Conservation (phyloP, 176 grass and related monocot genomes). For the Phyllostachys edulis region DNA sequence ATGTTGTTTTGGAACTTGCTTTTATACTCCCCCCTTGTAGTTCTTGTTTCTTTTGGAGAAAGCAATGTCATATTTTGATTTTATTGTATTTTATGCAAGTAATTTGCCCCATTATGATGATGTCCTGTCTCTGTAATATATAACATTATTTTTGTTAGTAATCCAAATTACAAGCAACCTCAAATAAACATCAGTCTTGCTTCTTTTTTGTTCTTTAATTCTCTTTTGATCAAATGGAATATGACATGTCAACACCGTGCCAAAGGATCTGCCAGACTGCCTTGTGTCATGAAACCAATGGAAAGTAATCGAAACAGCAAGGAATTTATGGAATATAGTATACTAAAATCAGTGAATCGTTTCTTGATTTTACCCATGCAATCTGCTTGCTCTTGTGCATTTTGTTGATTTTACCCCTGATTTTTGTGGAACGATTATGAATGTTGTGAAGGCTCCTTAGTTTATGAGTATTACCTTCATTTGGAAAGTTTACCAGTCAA, state of each 20-base stretch:
- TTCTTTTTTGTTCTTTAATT: neutral
- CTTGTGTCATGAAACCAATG: neutral
- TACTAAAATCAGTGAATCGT: neutral
- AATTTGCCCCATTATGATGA: slow-evolving; percentile 1
- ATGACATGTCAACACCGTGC: neutral
- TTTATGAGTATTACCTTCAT: neutral
- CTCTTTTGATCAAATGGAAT: neutral
- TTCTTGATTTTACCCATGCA: neutral
- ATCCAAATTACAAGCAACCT: neutral
- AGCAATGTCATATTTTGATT: neutral
- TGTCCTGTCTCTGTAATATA: neutral
- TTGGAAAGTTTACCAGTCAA: neutral
- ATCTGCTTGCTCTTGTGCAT: neutral
- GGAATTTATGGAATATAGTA: neutral
- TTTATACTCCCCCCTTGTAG: neutral
- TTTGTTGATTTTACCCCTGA: neutral
- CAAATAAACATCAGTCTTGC: neutral
- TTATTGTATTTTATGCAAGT: slow-evolving; percentile 7
- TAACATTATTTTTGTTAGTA: neutral
- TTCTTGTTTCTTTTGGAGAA: neutral
- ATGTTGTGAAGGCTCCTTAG: neutral
- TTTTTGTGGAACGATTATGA: neutral
- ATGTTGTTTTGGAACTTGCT: neutral
- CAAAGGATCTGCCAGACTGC: neutral
- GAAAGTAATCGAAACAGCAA: neutral